Evolutionary conservation across 108 stramenopile genomes (phyloP).

Genomic region (Cylindrotheca closterium): DNA sequence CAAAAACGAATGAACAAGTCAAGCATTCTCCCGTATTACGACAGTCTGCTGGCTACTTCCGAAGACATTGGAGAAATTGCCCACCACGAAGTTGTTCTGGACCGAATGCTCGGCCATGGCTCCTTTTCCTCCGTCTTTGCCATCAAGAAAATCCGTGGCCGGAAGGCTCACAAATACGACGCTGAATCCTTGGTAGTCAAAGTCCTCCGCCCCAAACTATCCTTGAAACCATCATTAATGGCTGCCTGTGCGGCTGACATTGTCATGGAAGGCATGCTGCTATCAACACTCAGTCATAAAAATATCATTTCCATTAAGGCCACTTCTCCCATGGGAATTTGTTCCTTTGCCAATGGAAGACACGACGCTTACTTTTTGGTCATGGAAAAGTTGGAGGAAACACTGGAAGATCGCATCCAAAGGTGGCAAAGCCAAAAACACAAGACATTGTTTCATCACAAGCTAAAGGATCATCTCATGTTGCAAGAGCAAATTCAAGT

Average conservation of each 20-base stretch:
- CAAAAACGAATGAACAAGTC: neutral
- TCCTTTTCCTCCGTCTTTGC: conserved; percentile 63
- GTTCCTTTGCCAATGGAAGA: conserved; percentile 7
- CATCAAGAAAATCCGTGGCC: conserved; percentile 15
- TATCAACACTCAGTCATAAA: conserved; percentile 4
- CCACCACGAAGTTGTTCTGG: conserved; percentile 24
- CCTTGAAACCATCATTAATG: conserved; percentile 13
- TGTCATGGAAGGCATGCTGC: conserved; percentile 17
- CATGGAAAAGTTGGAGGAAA: conserved; percentile 44
- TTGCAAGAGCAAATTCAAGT: conserved; percentile 19
- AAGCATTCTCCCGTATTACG: neutral
- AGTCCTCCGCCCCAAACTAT: conserved; percentile 14
- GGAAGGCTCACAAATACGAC: neutral
- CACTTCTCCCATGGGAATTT: neutral
- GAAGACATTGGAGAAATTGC: neutral
- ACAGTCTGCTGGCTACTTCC: neutral
- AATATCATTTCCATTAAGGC: conserved; percentile 12
- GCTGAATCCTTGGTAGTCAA: conserved; percentile 14
- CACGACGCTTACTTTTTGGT: conserved; percentile 47
- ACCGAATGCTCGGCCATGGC: conserved; percentile 55
- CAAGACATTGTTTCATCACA: neutral
- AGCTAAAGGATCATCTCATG: conserved; percentile 1
- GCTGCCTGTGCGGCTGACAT: conserved; percentile 21
- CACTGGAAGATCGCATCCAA: conserved; percentile 31
- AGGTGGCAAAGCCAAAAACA: conserved; percentile 21